Percentiles rank a stretch among this genome's conserved stretches.
phyloP scores from a whole-genome alignment of 495 filamentous ascomycete genomes.

The Annulohypoxylon nitens region DNA sequence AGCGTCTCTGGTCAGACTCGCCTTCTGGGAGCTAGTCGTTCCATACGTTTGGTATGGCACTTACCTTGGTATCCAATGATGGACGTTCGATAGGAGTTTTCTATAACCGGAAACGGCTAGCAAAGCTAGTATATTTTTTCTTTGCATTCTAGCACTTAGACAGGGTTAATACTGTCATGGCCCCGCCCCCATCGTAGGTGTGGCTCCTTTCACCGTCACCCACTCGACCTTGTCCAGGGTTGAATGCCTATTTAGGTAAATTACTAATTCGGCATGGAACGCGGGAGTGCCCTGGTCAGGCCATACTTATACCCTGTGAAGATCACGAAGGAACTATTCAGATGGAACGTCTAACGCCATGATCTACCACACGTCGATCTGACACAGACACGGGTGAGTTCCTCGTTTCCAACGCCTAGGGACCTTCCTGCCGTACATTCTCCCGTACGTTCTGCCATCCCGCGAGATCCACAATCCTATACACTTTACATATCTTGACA shows the following conservation, averaged over 20 bases:
- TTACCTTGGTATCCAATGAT: neutral
- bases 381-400: conserved; percentile 48
- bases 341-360: conserved; percentile 58
- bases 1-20: conserved; percentile 17
- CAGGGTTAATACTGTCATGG: neutral
- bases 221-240: neutral
- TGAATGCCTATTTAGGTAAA: neutral
- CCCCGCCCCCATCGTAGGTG: neutral
- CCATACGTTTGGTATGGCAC: neutral
- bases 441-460: conserved; percentile 21
- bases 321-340: conserved; percentile 52
- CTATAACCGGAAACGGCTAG: conserved; percentile 16
- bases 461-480: conserved; percentile 22
- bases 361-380: conserved; percentile 55
- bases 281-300: neutral
- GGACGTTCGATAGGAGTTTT: neutral
- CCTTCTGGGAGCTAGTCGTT: conserved; percentile 8
- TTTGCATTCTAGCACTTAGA: neutral
- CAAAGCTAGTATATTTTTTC: conserved; percentile 2
- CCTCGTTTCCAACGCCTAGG: conserved; percentile 43
- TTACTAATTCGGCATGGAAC: conserved; percentile 4
- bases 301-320: conserved; percentile 46
- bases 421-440: conserved; percentile 9
- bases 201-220: neutral
- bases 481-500: conserved; percentile 2